Evolutionary conservation across 805 yeast genomes (phyloP).

Genomic region (Suhomyces kilbournensis): DNA sequence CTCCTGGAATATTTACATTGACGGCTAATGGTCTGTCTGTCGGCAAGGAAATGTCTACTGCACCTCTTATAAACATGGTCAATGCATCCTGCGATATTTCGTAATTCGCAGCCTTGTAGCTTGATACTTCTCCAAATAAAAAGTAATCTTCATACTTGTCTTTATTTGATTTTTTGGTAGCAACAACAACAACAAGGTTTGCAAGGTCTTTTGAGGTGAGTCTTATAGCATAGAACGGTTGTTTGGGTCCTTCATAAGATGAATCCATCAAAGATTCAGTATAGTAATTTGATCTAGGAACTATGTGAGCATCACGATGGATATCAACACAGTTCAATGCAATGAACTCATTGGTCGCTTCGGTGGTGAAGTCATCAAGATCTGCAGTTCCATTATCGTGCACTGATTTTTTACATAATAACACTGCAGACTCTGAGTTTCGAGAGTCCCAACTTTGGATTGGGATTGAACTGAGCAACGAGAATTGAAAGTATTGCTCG

Average conservation of each 20-base stretch:
- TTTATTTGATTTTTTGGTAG: conserved; percentile 33
- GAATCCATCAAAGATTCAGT: conserved; percentile 47
- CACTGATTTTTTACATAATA: conserved; percentile 19
- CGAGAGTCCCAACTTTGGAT: conserved; percentile 7
- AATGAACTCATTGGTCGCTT: conserved; percentile 32
- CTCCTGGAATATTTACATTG: conserved; percentile 50
- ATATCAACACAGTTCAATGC: conserved; percentile 47
- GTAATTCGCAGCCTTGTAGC: conserved; percentile 17
- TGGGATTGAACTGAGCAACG: conserved; percentile 19
- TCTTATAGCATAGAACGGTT: conserved; percentile 50
- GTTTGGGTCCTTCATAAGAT: conserved; percentile 47
- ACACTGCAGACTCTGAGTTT: conserved; percentile 13
- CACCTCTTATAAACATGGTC: conserved; percentile 38
- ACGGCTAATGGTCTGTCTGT: conserved; percentile 42
- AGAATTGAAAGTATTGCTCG: conserved; percentile 9
- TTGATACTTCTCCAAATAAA: conserved; percentile 35
- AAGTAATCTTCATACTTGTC: conserved; percentile 23
- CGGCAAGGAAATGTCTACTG: conserved; percentile 42
- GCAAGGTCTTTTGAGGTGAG: conserved; percentile 37
- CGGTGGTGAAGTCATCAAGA: conserved; percentile 37
- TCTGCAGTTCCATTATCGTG: conserved; percentile 4
- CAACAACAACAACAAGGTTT: conserved; percentile 48
- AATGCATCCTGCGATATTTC: conserved; percentile 30
- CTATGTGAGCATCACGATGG: conserved; percentile 27
- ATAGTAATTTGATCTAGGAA: conserved; percentile 51